These are phyloP conservation scores for Lipomyces spencermartinsiae DNA, from an alignment of 805 yeast species.

Conservation along the genomic window DNA sequence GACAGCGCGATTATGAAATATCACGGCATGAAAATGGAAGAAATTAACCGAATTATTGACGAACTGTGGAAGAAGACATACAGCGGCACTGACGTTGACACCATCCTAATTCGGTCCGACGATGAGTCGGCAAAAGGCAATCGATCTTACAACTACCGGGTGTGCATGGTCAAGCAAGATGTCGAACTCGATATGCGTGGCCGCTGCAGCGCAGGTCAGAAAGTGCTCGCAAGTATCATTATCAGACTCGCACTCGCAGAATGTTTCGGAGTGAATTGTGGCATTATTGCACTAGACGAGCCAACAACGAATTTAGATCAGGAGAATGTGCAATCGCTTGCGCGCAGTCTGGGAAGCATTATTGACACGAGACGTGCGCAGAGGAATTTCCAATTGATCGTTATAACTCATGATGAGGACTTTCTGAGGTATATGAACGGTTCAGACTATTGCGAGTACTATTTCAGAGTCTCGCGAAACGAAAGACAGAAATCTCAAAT, in stretches of 20 bases:
- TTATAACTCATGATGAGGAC: conserved; percentile 95
- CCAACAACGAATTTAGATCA: conserved; percentile 95
- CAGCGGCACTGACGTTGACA: conserved; percentile 93
- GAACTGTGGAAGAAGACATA: conserved; percentile 95
- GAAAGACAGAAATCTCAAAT: conserved; percentile 82
- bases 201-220: conserved; percentile 97
- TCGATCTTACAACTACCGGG: conserved; percentile 41
- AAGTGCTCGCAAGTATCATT: conserved; percentile 88
- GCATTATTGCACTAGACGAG: conserved; percentile 94
- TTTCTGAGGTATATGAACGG: conserved; percentile 88
- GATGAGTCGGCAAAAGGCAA: conserved; percentile 57
- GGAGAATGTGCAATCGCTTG: conserved; percentile 87
- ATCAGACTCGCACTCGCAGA: conserved; percentile 92
- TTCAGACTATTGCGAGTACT: conserved; percentile 81
- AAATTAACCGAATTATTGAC: conserved; percentile 83
- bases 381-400: conserved; percentile 89
- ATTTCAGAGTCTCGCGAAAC: conserved; percentile 80
- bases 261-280: conserved; percentile 93
- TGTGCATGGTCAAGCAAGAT: conserved; percentile 91
- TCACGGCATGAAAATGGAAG: conserved; percentile 90
- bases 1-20: conserved; percentile 93
- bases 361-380: conserved; percentile 78
- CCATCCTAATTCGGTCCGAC: conserved; percentile 85
- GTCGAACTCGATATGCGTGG: conserved; percentile 98
- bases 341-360: conserved; percentile 75